These are phyloP conservation scores for Elaeis oleifera DNA, from an alignment of 202 grass and related monocot species.

Conservation along the genomic window DNA sequence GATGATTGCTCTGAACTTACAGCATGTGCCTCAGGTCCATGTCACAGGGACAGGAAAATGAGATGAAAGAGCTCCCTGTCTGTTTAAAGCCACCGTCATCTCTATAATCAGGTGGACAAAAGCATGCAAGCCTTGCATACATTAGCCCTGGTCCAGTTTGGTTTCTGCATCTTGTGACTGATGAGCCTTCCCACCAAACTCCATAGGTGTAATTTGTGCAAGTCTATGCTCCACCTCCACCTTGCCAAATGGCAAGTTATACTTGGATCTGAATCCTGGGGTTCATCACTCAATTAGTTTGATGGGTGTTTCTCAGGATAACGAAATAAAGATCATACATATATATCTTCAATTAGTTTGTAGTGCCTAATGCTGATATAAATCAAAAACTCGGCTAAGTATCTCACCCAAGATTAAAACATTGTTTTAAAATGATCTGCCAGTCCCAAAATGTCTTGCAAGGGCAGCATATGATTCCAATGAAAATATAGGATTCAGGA, in stretches of 20 bases:
- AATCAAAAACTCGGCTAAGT: too few relatives aligned
- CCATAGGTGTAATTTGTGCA: slow-evolving; percentile 66
- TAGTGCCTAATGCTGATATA: too few relatives aligned
- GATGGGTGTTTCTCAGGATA: too few relatives aligned
- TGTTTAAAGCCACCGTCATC: slow-evolving; percentile 49
- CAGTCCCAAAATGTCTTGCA: too few relatives aligned
- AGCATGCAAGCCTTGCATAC: slow-evolving; percentile 94
- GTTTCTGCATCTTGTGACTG: slow-evolving; percentile 73
- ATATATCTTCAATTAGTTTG: too few relatives aligned
- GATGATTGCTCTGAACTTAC: slow-evolving; percentile 48
- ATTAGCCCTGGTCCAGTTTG: slow-evolving; percentile 91
- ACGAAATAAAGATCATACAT: too few relatives aligned
- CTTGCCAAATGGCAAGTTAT: slow-evolving; percentile 34
- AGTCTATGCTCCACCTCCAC: slow-evolving; percentile 75
- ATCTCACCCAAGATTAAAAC: too few relatives aligned
- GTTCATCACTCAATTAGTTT: too few relatives aligned
- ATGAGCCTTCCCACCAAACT: slow-evolving; percentile 85
- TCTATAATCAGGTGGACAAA: slow-evolving; percentile 63
- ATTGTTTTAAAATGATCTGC: too few relatives aligned
- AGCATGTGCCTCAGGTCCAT: slow-evolving; percentile 89
- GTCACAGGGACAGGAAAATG: slow-evolving; percentile 78
- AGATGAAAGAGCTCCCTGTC: slow-evolving; percentile 88
- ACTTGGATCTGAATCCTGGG: background rate
- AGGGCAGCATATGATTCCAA: too few relatives aligned
- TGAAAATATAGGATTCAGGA: too few relatives aligned